These are phyloP conservation scores for Phytophthora lateralis DNA, from an alignment of 352 stramenopile species.

Conservation along the genomic window DNA sequence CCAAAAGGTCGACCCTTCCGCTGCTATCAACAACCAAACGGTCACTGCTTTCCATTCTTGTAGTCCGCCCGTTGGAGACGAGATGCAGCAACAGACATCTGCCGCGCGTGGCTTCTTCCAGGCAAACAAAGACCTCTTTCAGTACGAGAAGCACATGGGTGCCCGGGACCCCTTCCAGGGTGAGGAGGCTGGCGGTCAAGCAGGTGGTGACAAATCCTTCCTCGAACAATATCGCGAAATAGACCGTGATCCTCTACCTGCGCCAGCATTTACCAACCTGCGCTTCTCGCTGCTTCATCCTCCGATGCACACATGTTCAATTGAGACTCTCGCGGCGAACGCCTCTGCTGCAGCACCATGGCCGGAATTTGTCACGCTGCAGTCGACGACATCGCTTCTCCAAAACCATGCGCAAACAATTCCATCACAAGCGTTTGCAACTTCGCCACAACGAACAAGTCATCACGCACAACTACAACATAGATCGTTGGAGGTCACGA, in stretches of 20 bases:
- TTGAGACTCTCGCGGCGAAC: slow-evolving; percentile 3
- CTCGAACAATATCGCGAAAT: slow-evolving; percentile 56
- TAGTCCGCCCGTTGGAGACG: neutral
- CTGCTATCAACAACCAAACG: slow-evolving; percentile 6
- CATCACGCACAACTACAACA: slow-evolving; percentile 7
- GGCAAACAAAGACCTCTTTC: slow-evolving; percentile 65
- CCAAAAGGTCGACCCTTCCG: slow-evolving; percentile 12
- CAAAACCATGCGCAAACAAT: neutral
- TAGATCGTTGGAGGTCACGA: neutral
- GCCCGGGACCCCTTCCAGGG: slow-evolving; percentile 22
- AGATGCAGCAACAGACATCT: slow-evolving; percentile 22
- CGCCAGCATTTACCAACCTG: slow-evolving; percentile 10
- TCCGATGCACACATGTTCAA: neutral
- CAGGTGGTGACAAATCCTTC: slow-evolving; percentile 37
- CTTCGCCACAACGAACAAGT: slow-evolving; percentile 6
- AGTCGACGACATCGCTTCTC: slow-evolving; percentile 21
- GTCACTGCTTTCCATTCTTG: slow-evolving; percentile 9
- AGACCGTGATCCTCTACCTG: slow-evolving; percentile 18
- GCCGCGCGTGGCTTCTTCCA: slow-evolving; percentile 52
- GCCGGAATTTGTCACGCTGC: slow-evolving; percentile 21
- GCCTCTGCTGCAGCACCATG: neutral
- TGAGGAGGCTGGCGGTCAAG: slow-evolving; percentile 2
- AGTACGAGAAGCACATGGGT: slow-evolving; percentile 64
- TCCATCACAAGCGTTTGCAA: neutral
- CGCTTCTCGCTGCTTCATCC: slow-evolving; percentile 22